Evolutionary conservation across 2,329 filamentous ascomycete species (phyloP).

Genomic region (Tolypocladium capitatum): DNA sequence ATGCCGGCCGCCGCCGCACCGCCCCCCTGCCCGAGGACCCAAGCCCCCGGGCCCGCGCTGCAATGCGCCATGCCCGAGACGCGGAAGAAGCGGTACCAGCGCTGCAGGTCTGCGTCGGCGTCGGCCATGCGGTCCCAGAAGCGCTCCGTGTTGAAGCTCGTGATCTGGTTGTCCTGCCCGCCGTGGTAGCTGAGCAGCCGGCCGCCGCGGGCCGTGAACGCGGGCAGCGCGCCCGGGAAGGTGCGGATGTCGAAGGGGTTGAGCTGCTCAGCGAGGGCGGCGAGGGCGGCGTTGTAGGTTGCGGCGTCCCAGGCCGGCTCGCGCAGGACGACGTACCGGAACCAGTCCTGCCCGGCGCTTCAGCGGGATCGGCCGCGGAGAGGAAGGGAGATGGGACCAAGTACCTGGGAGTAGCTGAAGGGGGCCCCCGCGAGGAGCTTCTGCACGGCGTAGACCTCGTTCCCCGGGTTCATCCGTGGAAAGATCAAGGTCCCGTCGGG

Average conservation of each 20-base stretch:
- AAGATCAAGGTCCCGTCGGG: constrained; percentile 23
- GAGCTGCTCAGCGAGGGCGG: constrained; percentile 24
- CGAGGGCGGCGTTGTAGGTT: constrained; percentile 18
- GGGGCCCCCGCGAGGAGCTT: constrained; percentile 22
- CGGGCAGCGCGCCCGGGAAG: constrained; percentile 23
- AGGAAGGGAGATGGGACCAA: too few species aligned
- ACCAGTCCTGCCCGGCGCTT: constrained; percentile 18
- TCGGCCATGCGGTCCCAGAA: constrained; percentile 12
- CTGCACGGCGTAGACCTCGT: constrained; percentile 21
- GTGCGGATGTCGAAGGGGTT: constrained; percentile 26
- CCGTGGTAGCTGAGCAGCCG: constrained; percentile 36
- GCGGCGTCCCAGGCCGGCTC: constrained; percentile 22
- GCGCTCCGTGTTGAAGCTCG: constrained; percentile 13
- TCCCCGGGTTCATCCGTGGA: constrained; percentile 34
- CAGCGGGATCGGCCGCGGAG: constrained; percentile 6
- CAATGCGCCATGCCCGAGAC: constrained; percentile 44
- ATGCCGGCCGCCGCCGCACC: constrained; percentile 7
- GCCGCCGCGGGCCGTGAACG: constrained; percentile 24
- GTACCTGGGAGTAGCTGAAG: constrained; percentile 8
- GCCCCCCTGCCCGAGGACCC: constrained; percentile 14
- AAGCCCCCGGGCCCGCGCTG: constrained; percentile 31
- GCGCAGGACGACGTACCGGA: constrained; percentile 26
- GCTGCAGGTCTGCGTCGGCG: constrained; percentile 16
- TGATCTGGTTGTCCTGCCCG: constrained; percentile 25
- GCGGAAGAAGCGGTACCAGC: constrained; percentile 38